Evolutionary conservation across 257 asterid species (phyloP).

Genomic region (Salvia rosmarinus): DNA sequence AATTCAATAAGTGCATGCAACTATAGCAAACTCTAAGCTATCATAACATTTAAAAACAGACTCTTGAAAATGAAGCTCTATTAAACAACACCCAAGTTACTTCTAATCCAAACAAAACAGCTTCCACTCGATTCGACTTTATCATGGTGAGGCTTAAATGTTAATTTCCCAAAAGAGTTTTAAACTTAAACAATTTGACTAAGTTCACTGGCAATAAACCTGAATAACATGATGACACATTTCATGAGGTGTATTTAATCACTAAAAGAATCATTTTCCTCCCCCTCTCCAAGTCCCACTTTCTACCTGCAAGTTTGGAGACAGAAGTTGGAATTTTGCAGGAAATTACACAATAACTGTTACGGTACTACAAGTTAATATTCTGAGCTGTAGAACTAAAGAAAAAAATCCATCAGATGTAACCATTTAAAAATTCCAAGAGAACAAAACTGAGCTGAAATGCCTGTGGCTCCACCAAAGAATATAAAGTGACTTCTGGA

Average conservation of each 20-base stretch:
- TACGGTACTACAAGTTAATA: too few relatives aligned
- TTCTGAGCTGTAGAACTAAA: background rate
- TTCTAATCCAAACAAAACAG: background rate
- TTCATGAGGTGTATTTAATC: too few relatives aligned
- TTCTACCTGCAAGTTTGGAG: conserved; percentile 17
- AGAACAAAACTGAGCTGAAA: background rate
- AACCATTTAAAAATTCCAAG: background rate
- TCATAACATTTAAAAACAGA: conserved; percentile 1
- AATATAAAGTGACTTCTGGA: background rate
- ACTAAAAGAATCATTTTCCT: too few relatives aligned
- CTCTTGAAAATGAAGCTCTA: background rate
- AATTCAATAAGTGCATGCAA: background rate
- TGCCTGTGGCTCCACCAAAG: background rate
- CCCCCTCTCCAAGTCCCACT: background rate
- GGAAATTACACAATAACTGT: background rate
- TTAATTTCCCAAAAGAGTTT: background rate
- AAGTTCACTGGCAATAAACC: background rate
- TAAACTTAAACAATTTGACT: conserved; percentile 2
- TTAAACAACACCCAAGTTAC: conserved; percentile 2
- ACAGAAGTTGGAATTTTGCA: background rate
- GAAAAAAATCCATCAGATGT: conserved; percentile 1
- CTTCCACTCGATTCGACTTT: background rate
- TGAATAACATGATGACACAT: background rate
- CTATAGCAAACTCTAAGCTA: conserved; percentile 2
- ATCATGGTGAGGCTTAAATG: background rate